These are phyloP conservation scores for Phaeomoniella chlamydospora DNA, from an alignment of 2,329 filamentous ascomycete species.

Conservation along the genomic window DNA sequence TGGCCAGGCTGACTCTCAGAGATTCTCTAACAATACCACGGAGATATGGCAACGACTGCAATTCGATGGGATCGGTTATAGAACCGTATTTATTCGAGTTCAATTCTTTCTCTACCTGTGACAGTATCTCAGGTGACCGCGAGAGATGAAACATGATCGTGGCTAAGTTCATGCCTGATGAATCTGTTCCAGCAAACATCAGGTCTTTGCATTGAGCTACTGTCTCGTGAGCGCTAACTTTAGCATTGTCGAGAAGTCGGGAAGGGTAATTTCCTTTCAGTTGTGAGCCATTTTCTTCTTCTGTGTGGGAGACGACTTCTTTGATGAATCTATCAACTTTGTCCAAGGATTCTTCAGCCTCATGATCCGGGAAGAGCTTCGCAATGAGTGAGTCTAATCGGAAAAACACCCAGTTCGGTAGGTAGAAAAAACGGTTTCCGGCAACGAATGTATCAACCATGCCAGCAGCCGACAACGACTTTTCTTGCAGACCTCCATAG, in stretches of 20 bases:
- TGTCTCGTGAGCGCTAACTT: constrained; percentile 8
- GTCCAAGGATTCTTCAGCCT: constrained; percentile 7
- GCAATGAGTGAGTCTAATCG: constrained; percentile 8
- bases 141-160: constrained; percentile 32
- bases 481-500: constrained; percentile 33
- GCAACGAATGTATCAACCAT: constrained; percentile 43
- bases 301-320: constrained; percentile 7
- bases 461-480: constrained; percentile 24
- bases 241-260: constrained; percentile 8
- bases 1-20: constrained; percentile 35
- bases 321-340: constrained; percentile 10
- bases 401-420: constrained; percentile 23
- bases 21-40: constrained; percentile 35
- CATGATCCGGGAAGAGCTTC: constrained; percentile 8
- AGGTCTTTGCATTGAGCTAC: constrained; percentile 13
- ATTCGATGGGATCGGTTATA: constrained; percentile 11
- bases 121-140: constrained; percentile 17
- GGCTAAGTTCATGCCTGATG: constrained; percentile 35
- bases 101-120: constrained; percentile 1
- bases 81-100: neutral
- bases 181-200: constrained; percentile 38
- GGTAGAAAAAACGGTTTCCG: constrained; percentile 39
- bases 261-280: constrained; percentile 9
- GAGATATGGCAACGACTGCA: constrained; percentile 28
- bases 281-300: constrained; percentile 2